These are phyloP conservation scores for Skeletonema potamos DNA, from an alignment of 108 stramenopile species.

Conservation along the genomic window DNA sequence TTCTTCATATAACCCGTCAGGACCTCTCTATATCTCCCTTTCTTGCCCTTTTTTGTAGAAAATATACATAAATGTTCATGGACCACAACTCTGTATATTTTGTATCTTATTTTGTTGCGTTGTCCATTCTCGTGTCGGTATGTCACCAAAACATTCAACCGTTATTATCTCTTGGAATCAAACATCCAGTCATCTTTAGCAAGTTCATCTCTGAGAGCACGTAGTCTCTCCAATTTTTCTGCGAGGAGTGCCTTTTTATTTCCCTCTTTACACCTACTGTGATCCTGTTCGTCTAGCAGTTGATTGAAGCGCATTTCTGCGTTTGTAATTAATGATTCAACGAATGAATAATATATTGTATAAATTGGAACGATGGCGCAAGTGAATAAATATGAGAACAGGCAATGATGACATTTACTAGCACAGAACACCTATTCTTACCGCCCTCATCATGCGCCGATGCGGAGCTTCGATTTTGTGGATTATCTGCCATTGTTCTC, in stretches of 20 bases:
- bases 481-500: not conserved
- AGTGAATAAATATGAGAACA: not conserved
- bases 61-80: no score
- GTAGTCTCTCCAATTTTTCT: slow-evolving; percentile 61
- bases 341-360: not conserved
- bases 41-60: no score
- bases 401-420: not conserved
- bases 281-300: slow-evolving; percentile 67
- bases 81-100: no score
- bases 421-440: not conserved
- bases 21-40: no score
- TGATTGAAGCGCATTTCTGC: slow-evolving; percentile 38
- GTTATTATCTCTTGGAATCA: not conserved
- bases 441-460: not conserved
- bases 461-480: not conserved
- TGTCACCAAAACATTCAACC: not conserved
- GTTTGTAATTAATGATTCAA: not conserved
- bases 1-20: no score
- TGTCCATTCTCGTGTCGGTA: no score
- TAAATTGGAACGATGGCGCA: not conserved
- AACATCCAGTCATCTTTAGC: slow-evolving; percentile 64
- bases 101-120: not conserved
- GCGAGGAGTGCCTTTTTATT: slow-evolving; percentile 54
- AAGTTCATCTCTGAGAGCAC: slow-evolving; percentile 57
- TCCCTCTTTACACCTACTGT: slow-evolving; percentile 60